These are phyloP conservation scores for Russula foetens DNA, from an alignment of 768 basidiomycete species.

Conservation along the genomic window DNA sequence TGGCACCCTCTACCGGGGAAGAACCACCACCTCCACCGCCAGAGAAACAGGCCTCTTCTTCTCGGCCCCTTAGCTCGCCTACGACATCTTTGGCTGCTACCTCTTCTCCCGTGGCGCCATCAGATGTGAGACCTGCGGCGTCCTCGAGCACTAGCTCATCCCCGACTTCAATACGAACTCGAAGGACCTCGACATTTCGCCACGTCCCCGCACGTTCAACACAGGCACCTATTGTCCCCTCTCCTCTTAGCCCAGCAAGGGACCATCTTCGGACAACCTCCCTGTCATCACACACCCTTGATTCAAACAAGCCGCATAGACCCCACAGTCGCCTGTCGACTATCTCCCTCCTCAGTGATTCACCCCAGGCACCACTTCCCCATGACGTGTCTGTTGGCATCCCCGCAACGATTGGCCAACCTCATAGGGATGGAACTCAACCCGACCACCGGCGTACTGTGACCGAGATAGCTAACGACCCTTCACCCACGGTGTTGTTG, in stretches of 20 bases:
- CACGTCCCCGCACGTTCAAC: conserved; percentile 35
- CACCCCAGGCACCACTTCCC: conserved; percentile 2
- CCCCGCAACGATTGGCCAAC: background rate
- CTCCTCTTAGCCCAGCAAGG: conserved; percentile 29
- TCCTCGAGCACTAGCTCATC: conserved; percentile 3
- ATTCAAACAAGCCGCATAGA: conserved; percentile 9
- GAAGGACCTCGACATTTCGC: conserved; percentile 45
- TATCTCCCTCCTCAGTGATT: conserved; percentile 12
- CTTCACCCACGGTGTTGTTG: background rate
- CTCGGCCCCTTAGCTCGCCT: background rate
- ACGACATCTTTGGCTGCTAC: background rate
- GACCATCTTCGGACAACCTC: conserved; percentile 19
- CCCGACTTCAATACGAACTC: conserved; percentile 12
- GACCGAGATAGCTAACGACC: background rate
- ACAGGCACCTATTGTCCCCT: conserved; percentile 26
- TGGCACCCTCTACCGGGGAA: background rate
- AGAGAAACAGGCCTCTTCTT: background rate
- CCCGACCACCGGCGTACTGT: background rate
- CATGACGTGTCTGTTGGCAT: background rate
- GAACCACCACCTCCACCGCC: background rate
- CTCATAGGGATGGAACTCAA: background rate
- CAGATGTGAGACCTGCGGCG: background rate
- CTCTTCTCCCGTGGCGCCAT: background rate
- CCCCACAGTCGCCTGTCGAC: conserved; percentile 17
- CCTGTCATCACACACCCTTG: conserved; percentile 17